Evolutionary conservation across 495 filamentous ascomycete genomes (phyloP), one percentile per base, ranked within the genome.

Genomic region (Trichoderma gamsii): DNA sequence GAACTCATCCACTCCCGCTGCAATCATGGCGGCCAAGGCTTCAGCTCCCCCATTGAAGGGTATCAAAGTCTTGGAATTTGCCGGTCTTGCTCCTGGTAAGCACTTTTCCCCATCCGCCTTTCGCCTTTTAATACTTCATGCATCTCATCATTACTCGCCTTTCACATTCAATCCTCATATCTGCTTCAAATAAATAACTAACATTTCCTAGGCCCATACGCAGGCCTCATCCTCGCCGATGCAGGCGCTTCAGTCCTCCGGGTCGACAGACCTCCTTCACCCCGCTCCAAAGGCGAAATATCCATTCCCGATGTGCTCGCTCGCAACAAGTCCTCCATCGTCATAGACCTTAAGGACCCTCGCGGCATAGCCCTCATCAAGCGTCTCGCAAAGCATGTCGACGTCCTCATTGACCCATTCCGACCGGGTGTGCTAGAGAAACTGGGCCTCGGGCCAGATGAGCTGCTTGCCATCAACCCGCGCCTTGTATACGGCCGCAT

Each of bases 321-420:
- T 3, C 88, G 92, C 5, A 87, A 86, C 77, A 98, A 98, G 73
- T 75, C 84, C 68, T 93, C 90, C 66, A 85, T 97, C 68, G 84
- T 84, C 21, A 76, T 97, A 15, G 85, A 97, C 77, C 82, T 97
- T 15, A 95, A 92, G 70, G 85, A 87, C 18, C 65, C 84, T 2
- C 69, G 75, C 11, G 91, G 89, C 4, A 75, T 88, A 13, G 76
- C 80, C 2, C 78, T 97, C 2, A 75, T 97, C 41, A 87, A 88
- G 68, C 77, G 82, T 63, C 80, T 97, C 12, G 80, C 89, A 13
- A 74, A 76, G 4, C 72, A 78, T 16, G 85, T 88, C 64, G 93
- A 97, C 76, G 80, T 97, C 51, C 77, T 97, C 16, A 94, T 98
- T 72, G 94, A 98, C 76, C 94, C 94, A 6, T 97, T 90, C 81